These are phyloP conservation scores for Aureobasidium uvarum DNA, from an alignment of 2,329 filamentous ascomycete species.

Conservation along the genomic window DNA sequence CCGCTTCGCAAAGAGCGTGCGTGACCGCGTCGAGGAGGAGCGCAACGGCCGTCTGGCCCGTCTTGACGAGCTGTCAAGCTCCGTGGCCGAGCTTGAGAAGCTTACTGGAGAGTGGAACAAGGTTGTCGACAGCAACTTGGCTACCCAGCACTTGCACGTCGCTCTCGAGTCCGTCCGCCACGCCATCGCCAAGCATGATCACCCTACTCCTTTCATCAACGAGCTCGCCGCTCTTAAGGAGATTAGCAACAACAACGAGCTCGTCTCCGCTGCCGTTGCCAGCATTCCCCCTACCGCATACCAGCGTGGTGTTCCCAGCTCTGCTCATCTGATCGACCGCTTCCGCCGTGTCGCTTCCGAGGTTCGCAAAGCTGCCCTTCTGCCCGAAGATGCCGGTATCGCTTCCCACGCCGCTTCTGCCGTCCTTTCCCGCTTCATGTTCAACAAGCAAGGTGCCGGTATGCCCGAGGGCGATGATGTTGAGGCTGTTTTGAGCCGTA, in stretches of 20 bases:
- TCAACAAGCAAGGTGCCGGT: slow-evolving; percentile 76
- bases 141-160: slow-evolving; percentile 94
- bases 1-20: slow-evolving; percentile 75
- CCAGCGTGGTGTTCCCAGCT: slow-evolving; percentile 82
- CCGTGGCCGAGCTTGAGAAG: slow-evolving; percentile 79
- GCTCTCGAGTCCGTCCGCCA: slow-evolving; percentile 90
- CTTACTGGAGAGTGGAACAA: slow-evolving; percentile 87
- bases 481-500: slow-evolving; percentile 86
- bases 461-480: slow-evolving; percentile 83
- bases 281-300: slow-evolving; percentile 93
- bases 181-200: slow-evolving; percentile 70
- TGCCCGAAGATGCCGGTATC: slow-evolving; percentile 91
- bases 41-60: slow-evolving; percentile 82
- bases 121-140: slow-evolving; percentile 84
- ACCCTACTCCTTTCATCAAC: slow-evolving; percentile 77
- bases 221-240: slow-evolving; percentile 95
- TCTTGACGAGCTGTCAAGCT: slow-evolving; percentile 73
- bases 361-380: slow-evolving; percentile 87
- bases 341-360: slow-evolving; percentile 91
- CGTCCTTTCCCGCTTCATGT: slow-evolving; percentile 88
- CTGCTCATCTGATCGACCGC: slow-evolving; percentile 85
- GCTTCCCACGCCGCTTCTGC: slow-evolving; percentile 90
- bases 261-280: slow-evolving; percentile 91
- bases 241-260: slow-evolving; percentile 69
- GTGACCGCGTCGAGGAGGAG: slow-evolving; percentile 81